Conservation (phyloP, 441 rosid genomes). For the Melastoma candidum region DNA sequence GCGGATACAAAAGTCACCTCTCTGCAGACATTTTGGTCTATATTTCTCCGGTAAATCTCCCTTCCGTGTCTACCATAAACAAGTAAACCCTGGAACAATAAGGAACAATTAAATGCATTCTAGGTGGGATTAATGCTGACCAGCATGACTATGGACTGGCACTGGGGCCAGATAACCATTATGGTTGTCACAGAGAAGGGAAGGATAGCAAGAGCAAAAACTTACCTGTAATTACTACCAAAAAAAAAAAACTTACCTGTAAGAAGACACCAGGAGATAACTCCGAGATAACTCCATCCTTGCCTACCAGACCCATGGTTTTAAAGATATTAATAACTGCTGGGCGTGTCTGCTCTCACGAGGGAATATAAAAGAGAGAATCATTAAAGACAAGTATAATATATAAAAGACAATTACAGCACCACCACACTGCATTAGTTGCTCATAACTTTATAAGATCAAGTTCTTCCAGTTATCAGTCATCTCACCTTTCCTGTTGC, state of each 20-base stretch:
- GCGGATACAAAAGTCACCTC: slow-evolving; percentile 26
- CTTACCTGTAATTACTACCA: slow-evolving; percentile 84
- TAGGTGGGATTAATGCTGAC: slow-evolving; percentile 1
- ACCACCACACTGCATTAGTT: too few species aligned
- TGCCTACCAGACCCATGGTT: slow-evolving; percentile 64
- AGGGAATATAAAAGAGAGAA: background rate
- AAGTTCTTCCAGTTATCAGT: too few species aligned
- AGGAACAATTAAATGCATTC: slow-evolving; percentile 12
- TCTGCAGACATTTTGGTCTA: slow-evolving; percentile 70
- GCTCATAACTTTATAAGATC: too few species aligned
- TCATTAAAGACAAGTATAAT: background rate
- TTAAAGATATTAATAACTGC: slow-evolving; percentile 51
- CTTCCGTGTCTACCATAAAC: slow-evolving; percentile 85
- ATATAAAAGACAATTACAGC: too few species aligned
- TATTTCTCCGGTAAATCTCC: slow-evolving; percentile 67
- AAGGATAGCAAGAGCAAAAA: slow-evolving; percentile 1
- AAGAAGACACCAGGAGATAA: slow-evolving; percentile 79
- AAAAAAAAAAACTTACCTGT: slow-evolving; percentile 56
- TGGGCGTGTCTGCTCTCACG: slow-evolving; percentile 59
- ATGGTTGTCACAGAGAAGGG: background rate
- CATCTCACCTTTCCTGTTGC: slow-evolving; percentile 81
- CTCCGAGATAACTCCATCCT: slow-evolving; percentile 64
- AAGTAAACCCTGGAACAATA: slow-evolving; percentile 65
- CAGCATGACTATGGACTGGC: too few species aligned
- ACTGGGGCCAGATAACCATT: background rate